Base-by-base conservation (phyloP, 176 grass and related monocot species). In the Zea luxurians region DNA sequence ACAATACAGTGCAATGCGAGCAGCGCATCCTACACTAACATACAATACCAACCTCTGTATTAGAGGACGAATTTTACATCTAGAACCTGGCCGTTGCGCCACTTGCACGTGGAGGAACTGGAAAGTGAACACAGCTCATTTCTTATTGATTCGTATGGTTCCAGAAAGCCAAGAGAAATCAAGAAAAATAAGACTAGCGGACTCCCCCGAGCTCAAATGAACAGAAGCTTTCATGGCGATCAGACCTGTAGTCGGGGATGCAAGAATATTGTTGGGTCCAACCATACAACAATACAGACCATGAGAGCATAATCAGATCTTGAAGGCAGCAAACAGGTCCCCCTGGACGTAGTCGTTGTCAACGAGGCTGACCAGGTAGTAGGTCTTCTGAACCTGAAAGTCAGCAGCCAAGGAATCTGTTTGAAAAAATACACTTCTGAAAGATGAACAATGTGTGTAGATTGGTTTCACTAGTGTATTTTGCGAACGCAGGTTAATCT, bases 281-380 rank as follows among this genome's bases (percentile, higher is more conserved):
- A 36, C 52, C 68, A 13, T 41, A 74, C 48, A 77, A 69, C 55
- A 66, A 40, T 48, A 37, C 3, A 77, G 15, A 38, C 10, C 49
- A 4, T 0, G 18, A 16, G 40, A 43, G 42, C 48, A 20, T 63
- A 45, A 50, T 92, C 76, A 93, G 40, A 90, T 90, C 17, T 86
- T 79, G 83, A 93, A 97, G 65, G 62, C 82, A 38, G 87, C 87
- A 80, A 97, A 97, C 40, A 97, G 69, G 44, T 97, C 77, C 16
- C 93, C 90, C 10, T 82, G 59, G 82, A 97, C 44, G 42, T 93
- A 97, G 68, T 97, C 88, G 40, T 97, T 97, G 86, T 93, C 93
- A 1, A 97, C 93, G 8, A 97, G 84, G 66, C 93, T 93, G 37
- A 97, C 90, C 63, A 93, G 79, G 38, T 73, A 90, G 79, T 90